phyloP scores from a whole-genome alignment of 2,329 filamentous ascomycete species.

The Alternaria hordeiaustralica region DNA sequence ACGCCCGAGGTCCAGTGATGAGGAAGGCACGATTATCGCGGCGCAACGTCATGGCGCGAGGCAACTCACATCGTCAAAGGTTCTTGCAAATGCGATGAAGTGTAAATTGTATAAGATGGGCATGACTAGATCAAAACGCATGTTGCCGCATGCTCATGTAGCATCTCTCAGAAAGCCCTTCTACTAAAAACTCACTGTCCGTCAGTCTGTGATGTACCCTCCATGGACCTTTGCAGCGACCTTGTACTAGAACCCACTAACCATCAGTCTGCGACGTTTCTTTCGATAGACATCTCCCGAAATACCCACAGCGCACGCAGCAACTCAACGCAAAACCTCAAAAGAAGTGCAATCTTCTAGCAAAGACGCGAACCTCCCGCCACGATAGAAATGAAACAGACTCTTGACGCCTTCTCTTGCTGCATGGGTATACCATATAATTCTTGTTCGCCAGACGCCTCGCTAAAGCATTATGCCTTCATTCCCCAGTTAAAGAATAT shows the following conservation, averaged over 20 bases:
- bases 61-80: neutral
- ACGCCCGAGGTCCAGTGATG: neutral
- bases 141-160: neutral
- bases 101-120: neutral
- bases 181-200: neutral
- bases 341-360: neutral
- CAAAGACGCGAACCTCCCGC: neutral
- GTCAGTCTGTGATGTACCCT: neutral
- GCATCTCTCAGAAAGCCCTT: neutral
- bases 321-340: neutral
- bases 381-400: neutral
- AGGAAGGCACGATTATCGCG: constrained; percentile 14
- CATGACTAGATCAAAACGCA: neutral
- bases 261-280: neutral
- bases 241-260: neutral
- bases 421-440: constrained; percentile 9
- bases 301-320: neutral
- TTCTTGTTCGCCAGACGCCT: constrained; percentile 18
- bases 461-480: constrained; percentile 13
- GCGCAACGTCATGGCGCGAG: constrained; percentile 3
- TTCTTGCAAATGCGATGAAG: neutral
- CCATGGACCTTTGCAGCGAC: neutral
- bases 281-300: neutral
- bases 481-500: constrained; percentile 4
- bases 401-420: constrained; percentile 5